Conservation (phyloP, 139 green algal genomes). For the Axilococcus clingmanii region DNA sequence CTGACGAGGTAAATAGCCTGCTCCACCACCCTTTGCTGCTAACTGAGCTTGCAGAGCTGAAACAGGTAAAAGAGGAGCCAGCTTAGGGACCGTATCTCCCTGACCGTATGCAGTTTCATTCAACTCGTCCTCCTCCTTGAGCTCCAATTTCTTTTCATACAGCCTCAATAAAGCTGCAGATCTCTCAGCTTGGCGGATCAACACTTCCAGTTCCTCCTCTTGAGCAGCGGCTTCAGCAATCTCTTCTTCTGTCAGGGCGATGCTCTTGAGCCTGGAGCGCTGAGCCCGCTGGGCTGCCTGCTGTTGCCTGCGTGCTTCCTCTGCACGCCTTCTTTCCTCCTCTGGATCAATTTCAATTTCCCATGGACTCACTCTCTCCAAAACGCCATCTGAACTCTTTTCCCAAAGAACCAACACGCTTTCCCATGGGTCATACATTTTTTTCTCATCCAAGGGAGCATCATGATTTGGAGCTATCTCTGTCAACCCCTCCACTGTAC, state of each 20-base stretch:
- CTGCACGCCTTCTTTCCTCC: conserved; percentile 30
- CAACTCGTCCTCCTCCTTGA: conserved; percentile 10
- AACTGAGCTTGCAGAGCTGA: neutral
- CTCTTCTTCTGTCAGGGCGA: neutral
- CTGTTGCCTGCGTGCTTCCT: conserved; percentile 29
- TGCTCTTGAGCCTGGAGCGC: conserved; percentile 6
- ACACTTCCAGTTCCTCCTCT: neutral
- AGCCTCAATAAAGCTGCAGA: conserved; percentile 13
- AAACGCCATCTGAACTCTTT: conserved; percentile 8
- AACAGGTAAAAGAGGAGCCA: too few species aligned
- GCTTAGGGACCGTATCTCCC: neutral
- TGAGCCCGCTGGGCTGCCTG: conserved; percentile 27
- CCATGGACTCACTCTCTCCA: conserved; percentile 59
- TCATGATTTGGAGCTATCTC: conserved; percentile 4
- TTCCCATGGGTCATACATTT: conserved; percentile 65
- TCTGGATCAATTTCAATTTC: conserved; percentile 72
- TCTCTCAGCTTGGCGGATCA: conserved; percentile 13
- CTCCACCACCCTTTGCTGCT: neutral
- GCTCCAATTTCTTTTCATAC: conserved; percentile 1
- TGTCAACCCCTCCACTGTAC: conserved; percentile 33
- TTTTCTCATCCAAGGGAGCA: conserved; percentile 12
- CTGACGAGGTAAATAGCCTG: neutral
- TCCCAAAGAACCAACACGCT: conserved; percentile 61
- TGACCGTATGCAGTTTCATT: conserved; percentile 17
- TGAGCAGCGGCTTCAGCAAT: neutral